Conservation (phyloP, 192 early-diverging fungal species). For the Rhizophagus sp. region DNA sequence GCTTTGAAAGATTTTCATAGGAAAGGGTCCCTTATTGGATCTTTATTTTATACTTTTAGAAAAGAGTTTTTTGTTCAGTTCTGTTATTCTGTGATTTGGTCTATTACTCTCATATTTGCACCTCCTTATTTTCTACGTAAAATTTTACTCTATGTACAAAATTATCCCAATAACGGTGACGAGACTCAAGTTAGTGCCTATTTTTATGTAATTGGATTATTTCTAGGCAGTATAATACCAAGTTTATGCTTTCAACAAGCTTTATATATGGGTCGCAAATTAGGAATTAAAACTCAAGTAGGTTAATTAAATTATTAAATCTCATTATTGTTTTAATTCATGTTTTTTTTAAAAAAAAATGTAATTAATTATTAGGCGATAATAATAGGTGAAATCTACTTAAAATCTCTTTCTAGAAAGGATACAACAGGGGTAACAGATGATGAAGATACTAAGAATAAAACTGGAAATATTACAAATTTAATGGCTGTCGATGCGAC, state of each 20-base stretch:
- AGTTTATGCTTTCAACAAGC: slow-evolving; percentile 52
- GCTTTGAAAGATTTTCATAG: slow-evolving; percentile 41
- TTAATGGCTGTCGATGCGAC: slow-evolving; percentile 76
- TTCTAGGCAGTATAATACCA: slow-evolving; percentile 47
- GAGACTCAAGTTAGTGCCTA: slow-evolving; percentile 45
- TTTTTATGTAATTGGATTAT: slow-evolving; percentile 60
- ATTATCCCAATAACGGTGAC: slow-evolving; percentile 34
- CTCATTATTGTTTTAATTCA: slow-evolving; percentile 37
- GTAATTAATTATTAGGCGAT: slow-evolving; percentile 49
- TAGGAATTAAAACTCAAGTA: slow-evolving; percentile 59
- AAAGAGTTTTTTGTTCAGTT: slow-evolving; percentile 48
- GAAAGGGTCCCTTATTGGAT: slow-evolving; percentile 36
- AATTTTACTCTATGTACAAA: slow-evolving; percentile 57
- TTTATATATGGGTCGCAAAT: slow-evolving; percentile 64
- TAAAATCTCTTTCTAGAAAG: slow-evolving; percentile 41
- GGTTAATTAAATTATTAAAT: not conserved
- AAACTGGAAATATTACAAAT: slow-evolving; percentile 69
- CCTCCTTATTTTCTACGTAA: slow-evolving; percentile 61
- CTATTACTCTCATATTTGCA: slow-evolving; percentile 41
- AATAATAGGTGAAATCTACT: slow-evolving; percentile 40
- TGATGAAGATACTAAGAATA: slow-evolving; percentile 33
- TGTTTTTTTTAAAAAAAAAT: slow-evolving; percentile 22
- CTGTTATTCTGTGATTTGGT: slow-evolving; percentile 34
- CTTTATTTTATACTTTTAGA: slow-evolving; percentile 41
- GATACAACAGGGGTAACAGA: slow-evolving; percentile 32